phyloP scores from a whole-genome alignment of 345 rosid species.

The Lumnitzera racemosa region DNA sequence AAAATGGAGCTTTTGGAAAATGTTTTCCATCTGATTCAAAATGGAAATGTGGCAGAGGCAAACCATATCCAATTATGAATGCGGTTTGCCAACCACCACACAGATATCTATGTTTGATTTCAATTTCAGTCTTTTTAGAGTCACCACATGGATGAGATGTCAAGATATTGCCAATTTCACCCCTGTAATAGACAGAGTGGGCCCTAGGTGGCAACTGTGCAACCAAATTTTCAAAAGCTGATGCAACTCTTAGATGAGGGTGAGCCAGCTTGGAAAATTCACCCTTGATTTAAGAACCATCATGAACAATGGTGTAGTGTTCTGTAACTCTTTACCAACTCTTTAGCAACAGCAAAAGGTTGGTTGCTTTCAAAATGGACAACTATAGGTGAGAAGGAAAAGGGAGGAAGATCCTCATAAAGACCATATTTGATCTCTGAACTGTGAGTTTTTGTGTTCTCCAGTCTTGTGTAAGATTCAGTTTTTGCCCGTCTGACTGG shows the following conservation, averaged over 20 bases:
- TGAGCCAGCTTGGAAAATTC: constrained; percentile 96
- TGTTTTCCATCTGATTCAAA: constrained; percentile 72
- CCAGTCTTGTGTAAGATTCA: constrained; percentile 73
- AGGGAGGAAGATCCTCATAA: constrained; percentile 57
- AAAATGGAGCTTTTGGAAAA: constrained; percentile 61
- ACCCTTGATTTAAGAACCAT: constrained; percentile 82
- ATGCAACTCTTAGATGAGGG: constrained; percentile 54
- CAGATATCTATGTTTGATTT: constrained; percentile 91
- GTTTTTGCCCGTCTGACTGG: constrained; percentile 65
- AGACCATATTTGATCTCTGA: constrained; percentile 91
- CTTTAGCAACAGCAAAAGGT: constrained; percentile 73
- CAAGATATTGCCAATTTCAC: constrained; percentile 96
- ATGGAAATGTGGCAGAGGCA: constrained; percentile 80
- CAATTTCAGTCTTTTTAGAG: constrained; percentile 75
- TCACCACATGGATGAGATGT: constrained; percentile 82
- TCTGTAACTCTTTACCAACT: constrained; percentile 77
- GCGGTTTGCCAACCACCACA: constrained; percentile 97
- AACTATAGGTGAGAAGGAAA: constrained; percentile 56
- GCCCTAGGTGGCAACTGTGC: constrained; percentile 90
- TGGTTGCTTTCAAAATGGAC: constrained; percentile 85
- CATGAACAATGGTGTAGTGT: constrained; percentile 66
- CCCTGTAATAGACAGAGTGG: constrained; percentile 87
- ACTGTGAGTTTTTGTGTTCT: constrained; percentile 52
- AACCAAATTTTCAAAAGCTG: constrained; percentile 65
- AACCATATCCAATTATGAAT: constrained; percentile 87